Base-by-base conservation (phyloP, 306 rosid genomes). In the Cicer bijugum region DNA sequence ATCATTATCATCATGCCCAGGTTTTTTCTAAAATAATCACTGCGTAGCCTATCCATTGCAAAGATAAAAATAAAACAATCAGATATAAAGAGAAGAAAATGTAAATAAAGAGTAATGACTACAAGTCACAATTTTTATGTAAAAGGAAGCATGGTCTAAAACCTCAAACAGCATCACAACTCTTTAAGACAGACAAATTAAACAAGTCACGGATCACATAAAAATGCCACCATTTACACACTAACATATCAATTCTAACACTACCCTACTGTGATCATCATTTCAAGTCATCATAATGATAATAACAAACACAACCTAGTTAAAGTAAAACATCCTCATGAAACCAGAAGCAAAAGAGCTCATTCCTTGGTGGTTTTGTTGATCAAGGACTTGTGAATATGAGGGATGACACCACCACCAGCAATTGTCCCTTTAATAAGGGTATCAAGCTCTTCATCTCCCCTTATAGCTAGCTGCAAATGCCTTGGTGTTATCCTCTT, bases 401-500 rank as follows among this genome's bases (percentile, higher is more conserved):
- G 98, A 69, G 98, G 98, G 57, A 93, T 93, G 70, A 93, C 98
- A 45, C 98, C 98, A 28, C 98, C 98, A 48, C 98, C 98, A 64
- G 98, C 98, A 85, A 93, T 93, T 45, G 98, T 93, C 6, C 98
- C 98, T 38, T 93, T 93, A 38, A 93, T 91, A 45, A 93, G 96
- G 2, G 97, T 93, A 82, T 93, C 98, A 1, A 93, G 94, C 79
- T 93, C 98, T 75, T 93, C 98, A 51, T 93, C 98, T 87, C 98
- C 98, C 64, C 98, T 76, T 12, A 93, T 93, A 1, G 98, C 98
- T 9, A 93, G 89, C 79, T 93, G 98, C 84, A 93, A 85, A 79
- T 93, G 98, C 83, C 98, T 85, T 7, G 98, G 98, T 12, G 98
- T 93, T 58, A 93, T 93, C 84, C 98, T 93, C 91, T 93, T 93